A percentile compares a stretch with the other conserved stretches of the same genome.
phyloP scores from a whole-genome alignment of 768 basidiomycete genomes.

The Tulasnella sp. region DNA sequence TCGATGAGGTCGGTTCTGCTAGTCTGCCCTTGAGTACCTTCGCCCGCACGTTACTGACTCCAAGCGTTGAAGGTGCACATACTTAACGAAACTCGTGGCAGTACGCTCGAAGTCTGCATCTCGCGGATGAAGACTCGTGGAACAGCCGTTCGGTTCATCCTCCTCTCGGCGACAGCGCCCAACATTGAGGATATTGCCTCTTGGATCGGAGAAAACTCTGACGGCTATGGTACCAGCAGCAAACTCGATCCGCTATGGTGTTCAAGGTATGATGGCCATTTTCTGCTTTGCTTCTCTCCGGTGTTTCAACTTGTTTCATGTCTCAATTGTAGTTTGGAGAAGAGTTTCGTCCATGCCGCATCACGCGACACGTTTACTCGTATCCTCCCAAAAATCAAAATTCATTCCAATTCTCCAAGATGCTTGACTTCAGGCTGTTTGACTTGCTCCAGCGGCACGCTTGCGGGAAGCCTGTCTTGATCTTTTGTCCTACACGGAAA shows the following conservation, averaged over 20 bases:
- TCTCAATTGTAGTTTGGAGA: conserved; percentile 67
- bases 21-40: background rate
- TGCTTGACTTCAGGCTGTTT: conserved; percentile 64
- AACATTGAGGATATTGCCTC: conserved; percentile 81
- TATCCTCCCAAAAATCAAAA: conserved; percentile 56
- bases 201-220: conserved; percentile 55
- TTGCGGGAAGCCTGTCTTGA: conserved; percentile 67
- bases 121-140: conserved; percentile 81
- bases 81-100: conserved; percentile 80
- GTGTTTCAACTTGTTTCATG: background rate
- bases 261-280: conserved; percentile 44
- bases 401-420: conserved; percentile 64
- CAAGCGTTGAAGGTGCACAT: conserved; percentile 62
- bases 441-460: conserved; percentile 60
- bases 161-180: conserved; percentile 89
- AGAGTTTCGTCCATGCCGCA: conserved; percentile 77
- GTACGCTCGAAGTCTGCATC: conserved; percentile 88
- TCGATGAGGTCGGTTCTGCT: conserved; percentile 63
- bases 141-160: conserved; percentile 61
- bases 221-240: background rate
- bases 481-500: conserved; percentile 86
- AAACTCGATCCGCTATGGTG: conserved; percentile 41
- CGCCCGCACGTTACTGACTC: background rate
- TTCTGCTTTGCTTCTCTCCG: background rate
- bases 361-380: conserved; percentile 61